phyloP scores from a whole-genome alignment of 2,329 filamentous ascomycete genomes.

The Fusarium ambrosium region DNA sequence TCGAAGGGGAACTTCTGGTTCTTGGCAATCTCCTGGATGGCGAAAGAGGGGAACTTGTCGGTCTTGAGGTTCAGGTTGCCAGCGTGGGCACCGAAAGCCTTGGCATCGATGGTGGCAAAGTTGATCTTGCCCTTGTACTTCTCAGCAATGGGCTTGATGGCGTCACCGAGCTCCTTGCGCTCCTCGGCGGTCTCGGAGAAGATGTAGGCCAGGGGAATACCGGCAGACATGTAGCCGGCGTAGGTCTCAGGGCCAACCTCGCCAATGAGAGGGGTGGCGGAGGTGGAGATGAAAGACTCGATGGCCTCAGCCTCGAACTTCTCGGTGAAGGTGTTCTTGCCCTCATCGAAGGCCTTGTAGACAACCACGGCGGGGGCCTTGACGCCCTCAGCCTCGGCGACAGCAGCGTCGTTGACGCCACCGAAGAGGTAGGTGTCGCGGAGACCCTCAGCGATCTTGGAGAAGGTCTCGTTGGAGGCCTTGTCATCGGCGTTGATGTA shows the following conservation, averaged over 20 bases:
- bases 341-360: slow-evolving; percentile 98
- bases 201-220: slow-evolving; percentile 95
- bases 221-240: slow-evolving; percentile 91
- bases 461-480: slow-evolving; percentile 88
- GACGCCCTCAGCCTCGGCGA: slow-evolving; percentile 92
- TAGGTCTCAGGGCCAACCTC: slow-evolving; percentile 99
- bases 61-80: slow-evolving; percentile 97
- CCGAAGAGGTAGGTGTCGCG: slow-evolving; percentile 95
- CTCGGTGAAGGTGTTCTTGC: slow-evolving; percentile 84
- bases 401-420: slow-evolving; percentile 82
- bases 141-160: slow-evolving; percentile 88
- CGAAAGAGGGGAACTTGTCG: slow-evolving; percentile 96
- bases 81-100: slow-evolving; percentile 93
- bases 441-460: slow-evolving; percentile 77
- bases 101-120: slow-evolving; percentile 98
- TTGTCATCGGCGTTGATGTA: slow-evolving; percentile 88
- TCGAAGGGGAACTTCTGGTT: slow-evolving; percentile 98
- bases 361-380: slow-evolving; percentile 88
- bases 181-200: slow-evolving; percentile 94
- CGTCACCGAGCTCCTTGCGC: slow-evolving; percentile 81
- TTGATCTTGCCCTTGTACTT: slow-evolving; percentile 95
- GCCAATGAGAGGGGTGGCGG: slow-evolving; percentile 90
- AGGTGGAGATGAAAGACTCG: slow-evolving; percentile 83
- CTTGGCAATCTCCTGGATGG: slow-evolving; percentile 94
- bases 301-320: slow-evolving; percentile 87